phyloP scores from a whole-genome alignment of 768 basidiomycete species.

The Leucocoprinus sp. region DNA sequence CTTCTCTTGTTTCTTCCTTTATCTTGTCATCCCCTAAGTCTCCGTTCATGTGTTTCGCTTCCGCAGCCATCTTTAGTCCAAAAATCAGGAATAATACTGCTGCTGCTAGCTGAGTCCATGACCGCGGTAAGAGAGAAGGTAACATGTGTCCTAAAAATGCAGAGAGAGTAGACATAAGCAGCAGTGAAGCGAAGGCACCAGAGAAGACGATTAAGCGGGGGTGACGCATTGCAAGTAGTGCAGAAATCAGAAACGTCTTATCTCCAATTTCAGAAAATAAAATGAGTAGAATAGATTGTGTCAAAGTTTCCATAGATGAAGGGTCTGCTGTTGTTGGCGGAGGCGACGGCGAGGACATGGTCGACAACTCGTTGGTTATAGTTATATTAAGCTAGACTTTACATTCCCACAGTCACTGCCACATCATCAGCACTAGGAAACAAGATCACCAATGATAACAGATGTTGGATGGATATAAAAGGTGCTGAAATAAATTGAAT shows the following conservation, averaged over 20 bases:
- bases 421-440: background rate
- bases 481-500: no score
- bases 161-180: slow-evolving; percentile 90
- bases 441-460: no score
- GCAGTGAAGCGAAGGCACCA: slow-evolving; percentile 82
- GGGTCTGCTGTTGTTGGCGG: slow-evolving; percentile 1
- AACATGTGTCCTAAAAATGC: slow-evolving; percentile 91
- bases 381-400: background rate
- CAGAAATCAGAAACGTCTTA: slow-evolving; percentile 87
- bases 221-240: slow-evolving; percentile 87
- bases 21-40: slow-evolving; percentile 64
- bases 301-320: slow-evolving; percentile 37
- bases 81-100: slow-evolving; percentile 84
- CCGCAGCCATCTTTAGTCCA: slow-evolving; percentile 82
- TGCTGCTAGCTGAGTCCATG: slow-evolving; percentile 66
- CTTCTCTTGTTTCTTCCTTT: slow-evolving; percentile 90
- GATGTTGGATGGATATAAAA: no score
- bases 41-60: slow-evolving; percentile 70
- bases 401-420: slow-evolving; percentile 7
- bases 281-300: slow-evolving; percentile 84
- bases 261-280: slow-evolving; percentile 92
- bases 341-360: slow-evolving; percentile 1
- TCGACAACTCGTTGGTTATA: slow-evolving; percentile 6
- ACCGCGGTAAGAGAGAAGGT: slow-evolving; percentile 66
- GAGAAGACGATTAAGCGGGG: slow-evolving; percentile 78